These are phyloP conservation scores for Umbellularia californica DNA, from an alignment of 164 flowering plant genomes.

Conservation along the genomic window DNA sequence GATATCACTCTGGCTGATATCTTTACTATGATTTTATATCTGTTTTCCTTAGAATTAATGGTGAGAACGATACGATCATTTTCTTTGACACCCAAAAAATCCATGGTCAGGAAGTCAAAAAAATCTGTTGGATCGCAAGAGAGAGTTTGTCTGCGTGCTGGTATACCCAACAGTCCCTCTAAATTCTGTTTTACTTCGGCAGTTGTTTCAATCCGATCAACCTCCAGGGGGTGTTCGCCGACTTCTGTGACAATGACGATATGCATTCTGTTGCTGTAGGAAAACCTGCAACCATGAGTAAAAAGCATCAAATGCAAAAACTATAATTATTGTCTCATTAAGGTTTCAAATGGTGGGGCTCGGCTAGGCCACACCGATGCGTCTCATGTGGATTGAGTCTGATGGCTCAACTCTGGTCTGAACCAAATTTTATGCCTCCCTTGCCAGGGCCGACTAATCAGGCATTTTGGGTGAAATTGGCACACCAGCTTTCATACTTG, in stretches of 20 bases:
- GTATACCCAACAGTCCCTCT: conserved; percentile 45
- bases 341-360: no score
- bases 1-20: conserved; percentile 35
- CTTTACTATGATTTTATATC: conserved; percentile 39
- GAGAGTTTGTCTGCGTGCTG: conserved; percentile 46
- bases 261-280: conserved; percentile 33
- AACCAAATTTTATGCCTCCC: no score
- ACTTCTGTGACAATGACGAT: conserved; percentile 30
- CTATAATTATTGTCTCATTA: no score
- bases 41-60: conserved; percentile 15
- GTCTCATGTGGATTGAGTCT: no score
- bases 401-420: no score
- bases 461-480: no score
- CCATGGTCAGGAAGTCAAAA: conserved; percentile 72
- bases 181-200: conserved; percentile 51
- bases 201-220: conserved; percentile 44
- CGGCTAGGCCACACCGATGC: no score
- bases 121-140: conserved; percentile 49
- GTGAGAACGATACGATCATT: conserved; percentile 56
- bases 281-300: no score
- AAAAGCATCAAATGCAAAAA: no score
- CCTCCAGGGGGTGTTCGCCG: conserved; percentile 42
- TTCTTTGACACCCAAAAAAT: conserved; percentile 55
- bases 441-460: no score
- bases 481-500: no score